Conservation (phyloP, 305 asterid genomes). For the Caryopteris hybrid region DNA sequence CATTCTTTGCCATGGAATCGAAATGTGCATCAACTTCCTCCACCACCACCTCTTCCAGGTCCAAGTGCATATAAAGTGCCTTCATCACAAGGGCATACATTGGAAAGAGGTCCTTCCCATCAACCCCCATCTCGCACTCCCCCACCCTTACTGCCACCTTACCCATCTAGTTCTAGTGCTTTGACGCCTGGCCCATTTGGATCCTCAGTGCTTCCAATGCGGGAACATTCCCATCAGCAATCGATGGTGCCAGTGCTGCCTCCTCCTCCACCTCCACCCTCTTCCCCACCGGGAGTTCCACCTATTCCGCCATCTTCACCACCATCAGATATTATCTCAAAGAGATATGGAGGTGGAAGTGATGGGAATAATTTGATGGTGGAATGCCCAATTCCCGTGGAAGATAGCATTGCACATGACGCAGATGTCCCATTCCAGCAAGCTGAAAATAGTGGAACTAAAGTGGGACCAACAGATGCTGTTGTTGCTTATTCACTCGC, state of each 20-base stretch:
- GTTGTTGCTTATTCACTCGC: constrained; percentile 37
- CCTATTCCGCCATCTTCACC: constrained; percentile 59
- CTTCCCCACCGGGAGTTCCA: constrained; percentile 53
- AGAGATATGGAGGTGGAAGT: constrained; percentile 20
- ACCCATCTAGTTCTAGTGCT: constrained; percentile 29
- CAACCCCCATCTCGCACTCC: constrained; percentile 36
- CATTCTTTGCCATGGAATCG: constrained; percentile 45
- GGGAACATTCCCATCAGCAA: constrained; percentile 27
- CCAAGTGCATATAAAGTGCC: constrained; percentile 36
- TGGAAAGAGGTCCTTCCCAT: constrained; percentile 35
- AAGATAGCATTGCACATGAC: constrained; percentile 23
- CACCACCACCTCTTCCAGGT: constrained; percentile 27
- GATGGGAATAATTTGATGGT: constrained; percentile 21
- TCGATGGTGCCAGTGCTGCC: constrained; percentile 26
- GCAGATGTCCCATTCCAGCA: constrained; percentile 28
- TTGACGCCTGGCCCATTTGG: constrained; percentile 31
- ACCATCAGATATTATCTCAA: constrained; percentile 24
- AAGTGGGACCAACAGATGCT: constrained; percentile 35
- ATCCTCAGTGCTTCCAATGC: constrained; percentile 17
- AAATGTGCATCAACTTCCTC: constrained; percentile 37
- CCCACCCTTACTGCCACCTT: constrained; percentile 25
- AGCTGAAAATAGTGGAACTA: constrained; percentile 36
- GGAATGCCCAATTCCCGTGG: constrained; percentile 31
- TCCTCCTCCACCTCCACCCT: constrained; percentile 40
- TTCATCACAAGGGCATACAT: constrained; percentile 37